These are phyloP conservation scores for Neonectria faginata DNA, from an alignment of 2,329 filamentous ascomycete genomes.

Conservation along the genomic window DNA sequence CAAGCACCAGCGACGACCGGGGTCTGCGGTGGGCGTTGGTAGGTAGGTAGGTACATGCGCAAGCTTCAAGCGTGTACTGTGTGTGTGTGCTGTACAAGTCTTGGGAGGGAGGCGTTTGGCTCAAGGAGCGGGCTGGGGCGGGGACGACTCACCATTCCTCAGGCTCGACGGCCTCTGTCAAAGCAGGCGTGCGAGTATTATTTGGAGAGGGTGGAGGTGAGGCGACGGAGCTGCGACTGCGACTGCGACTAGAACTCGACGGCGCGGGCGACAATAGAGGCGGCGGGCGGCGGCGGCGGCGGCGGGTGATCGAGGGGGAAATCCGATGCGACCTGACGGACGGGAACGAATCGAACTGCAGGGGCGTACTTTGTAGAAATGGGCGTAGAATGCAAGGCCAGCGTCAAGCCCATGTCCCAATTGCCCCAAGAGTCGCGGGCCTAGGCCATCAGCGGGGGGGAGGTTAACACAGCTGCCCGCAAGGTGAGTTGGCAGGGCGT, in stretches of 20 bases:
- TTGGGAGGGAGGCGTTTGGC: constrained; percentile 17
- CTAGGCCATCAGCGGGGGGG: constrained; percentile 51
- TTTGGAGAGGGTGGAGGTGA: constrained; percentile 14
- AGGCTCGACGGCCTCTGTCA: constrained; percentile 33
- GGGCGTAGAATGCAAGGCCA: constrained; percentile 48
- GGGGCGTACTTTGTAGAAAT: constrained; percentile 30
- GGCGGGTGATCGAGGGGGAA: constrained; percentile 37
- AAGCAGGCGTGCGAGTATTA: constrained; percentile 7
- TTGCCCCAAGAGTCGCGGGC: constrained; percentile 51
- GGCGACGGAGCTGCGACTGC: constrained; percentile 11
- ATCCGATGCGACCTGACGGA: constrained; percentile 26
- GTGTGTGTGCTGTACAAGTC: constrained; percentile 8
- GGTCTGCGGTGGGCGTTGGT: constrained; percentile 1
- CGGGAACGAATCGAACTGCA: constrained; percentile 39
- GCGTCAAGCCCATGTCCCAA: constrained; percentile 54
- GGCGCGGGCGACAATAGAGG: constrained; percentile 15
- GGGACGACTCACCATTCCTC: constrained; percentile 37
- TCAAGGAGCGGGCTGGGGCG: constrained; percentile 15
- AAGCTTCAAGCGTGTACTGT: constrained; percentile 21
- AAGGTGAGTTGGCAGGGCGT: constrained; percentile 19
- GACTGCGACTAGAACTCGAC: constrained; percentile 5
- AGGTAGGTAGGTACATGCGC: constrained; percentile 9
- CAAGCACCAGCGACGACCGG: constrained; percentile 7
- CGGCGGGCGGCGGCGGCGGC: constrained; percentile 25
- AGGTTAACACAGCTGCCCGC: constrained; percentile 38